phyloP scores from a whole-genome alignment of 495 filamentous ascomycete species.

The Lepraria neglecta region DNA sequence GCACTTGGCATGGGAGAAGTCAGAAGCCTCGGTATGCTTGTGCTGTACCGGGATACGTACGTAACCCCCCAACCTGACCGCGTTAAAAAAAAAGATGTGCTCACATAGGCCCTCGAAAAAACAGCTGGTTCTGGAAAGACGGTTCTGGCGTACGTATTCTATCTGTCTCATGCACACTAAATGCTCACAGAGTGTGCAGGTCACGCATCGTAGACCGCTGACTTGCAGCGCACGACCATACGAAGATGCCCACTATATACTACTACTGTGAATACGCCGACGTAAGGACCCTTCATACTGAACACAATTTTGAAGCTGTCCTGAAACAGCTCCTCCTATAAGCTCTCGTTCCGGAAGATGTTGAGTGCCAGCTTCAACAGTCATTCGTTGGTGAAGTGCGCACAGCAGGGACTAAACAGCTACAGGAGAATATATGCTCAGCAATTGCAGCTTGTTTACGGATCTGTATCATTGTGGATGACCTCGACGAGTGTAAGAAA shows the following conservation, averaged over 20 bases:
- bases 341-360: slow-evolving; percentile 9
- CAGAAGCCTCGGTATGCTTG: slow-evolving; percentile 10
- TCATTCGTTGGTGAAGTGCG: slow-evolving; percentile 7
- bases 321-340: slow-evolving; percentile 24
- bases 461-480: slow-evolving; percentile 24
- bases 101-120: not conserved
- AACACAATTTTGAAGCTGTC: slow-evolving; percentile 20
- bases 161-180: not conserved
- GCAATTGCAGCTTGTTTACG: not conserved
- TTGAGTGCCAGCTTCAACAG: slow-evolving; percentile 14
- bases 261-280: slow-evolving; percentile 28
- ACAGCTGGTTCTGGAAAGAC: slow-evolving; percentile 27
- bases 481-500: slow-evolving; percentile 29
- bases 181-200: not conserved
- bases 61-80: not conserved
- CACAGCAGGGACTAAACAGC: not conserved
- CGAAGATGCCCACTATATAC: slow-evolving; percentile 15
- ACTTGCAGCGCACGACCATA: not conserved
- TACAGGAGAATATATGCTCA: slow-evolving; percentile 10
- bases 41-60: slow-evolving; percentile 29
- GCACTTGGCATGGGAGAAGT: slow-evolving; percentile 18
- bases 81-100: not conserved
- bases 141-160: slow-evolving; percentile 19
- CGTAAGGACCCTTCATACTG: slow-evolving; percentile 17
- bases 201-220: slow-evolving; percentile 19